Evolutionary conservation across 805 yeast species (phyloP).

Genomic region (Sugiyamaella floridensis): DNA sequence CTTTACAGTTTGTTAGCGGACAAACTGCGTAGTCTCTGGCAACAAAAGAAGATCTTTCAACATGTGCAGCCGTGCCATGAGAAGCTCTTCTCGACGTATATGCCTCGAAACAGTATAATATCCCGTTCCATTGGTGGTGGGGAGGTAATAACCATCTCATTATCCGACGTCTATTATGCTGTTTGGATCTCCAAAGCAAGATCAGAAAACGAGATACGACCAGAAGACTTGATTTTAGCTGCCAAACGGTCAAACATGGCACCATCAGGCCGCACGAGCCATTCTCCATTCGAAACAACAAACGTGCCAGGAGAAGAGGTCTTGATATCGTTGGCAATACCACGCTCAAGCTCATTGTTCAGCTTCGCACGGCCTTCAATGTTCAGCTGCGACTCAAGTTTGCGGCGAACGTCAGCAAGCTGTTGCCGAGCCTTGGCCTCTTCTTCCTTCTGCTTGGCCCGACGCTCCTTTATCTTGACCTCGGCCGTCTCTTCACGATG

Average conservation of each 20-base stretch:
- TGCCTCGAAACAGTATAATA: too few relatives aligned
- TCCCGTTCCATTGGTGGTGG: too few relatives aligned
- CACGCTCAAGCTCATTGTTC: slow-evolving; percentile 5
- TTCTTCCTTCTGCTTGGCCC: slow-evolving; percentile 13
- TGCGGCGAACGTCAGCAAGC: slow-evolving; percentile 13
- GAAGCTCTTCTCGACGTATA: too few relatives aligned
- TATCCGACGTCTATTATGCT: background rate
- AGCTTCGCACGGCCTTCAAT: slow-evolving; percentile 17
- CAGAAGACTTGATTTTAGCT: background rate
- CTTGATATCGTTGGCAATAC: slow-evolving; percentile 7
- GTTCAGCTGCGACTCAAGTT: slow-evolving; percentile 11
- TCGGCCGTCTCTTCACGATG: slow-evolving; percentile 15
- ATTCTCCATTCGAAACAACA: slow-evolving; percentile 12
- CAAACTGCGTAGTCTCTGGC: too few relatives aligned
- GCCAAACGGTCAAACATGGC: background rate
- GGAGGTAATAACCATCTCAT: too few relatives aligned
- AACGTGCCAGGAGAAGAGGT: background rate
- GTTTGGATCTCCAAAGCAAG: background rate
- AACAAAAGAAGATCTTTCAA: too few relatives aligned
- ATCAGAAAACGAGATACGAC: slow-evolving; percentile 3
- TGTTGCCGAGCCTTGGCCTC: slow-evolving; percentile 18
- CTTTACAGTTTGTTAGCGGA: too few relatives aligned
- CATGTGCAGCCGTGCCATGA: too few relatives aligned
- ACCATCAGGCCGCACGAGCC: slow-evolving; percentile 6
- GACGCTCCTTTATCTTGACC: slow-evolving; percentile 18